Percentiles rank a stretch among this genome's conserved stretches.
Conservation (phyloP, 78 protist genomes). For the Fonticula alba region DNA sequence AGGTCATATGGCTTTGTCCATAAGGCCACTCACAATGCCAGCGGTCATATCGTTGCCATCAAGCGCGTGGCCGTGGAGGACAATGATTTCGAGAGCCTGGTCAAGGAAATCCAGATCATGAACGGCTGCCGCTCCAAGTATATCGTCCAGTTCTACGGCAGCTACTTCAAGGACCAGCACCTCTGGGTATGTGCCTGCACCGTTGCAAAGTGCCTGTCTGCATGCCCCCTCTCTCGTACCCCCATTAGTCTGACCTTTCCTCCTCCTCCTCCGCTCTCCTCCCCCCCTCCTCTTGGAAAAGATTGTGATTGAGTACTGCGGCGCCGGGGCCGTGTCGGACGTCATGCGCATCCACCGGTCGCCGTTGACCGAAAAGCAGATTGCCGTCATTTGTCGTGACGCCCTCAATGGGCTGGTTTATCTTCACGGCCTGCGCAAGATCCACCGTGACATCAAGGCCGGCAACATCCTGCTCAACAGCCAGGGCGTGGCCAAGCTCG, state of each 20-base stretch:
- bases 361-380: conserved; percentile 28
- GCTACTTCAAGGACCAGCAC: conserved; percentile 17
- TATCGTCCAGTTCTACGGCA: conserved; percentile 39
- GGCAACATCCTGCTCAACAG: conserved; percentile 39
- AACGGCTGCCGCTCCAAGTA: conserved; percentile 23
- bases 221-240: not conserved
- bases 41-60: conserved; percentile 27
- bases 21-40: conserved; percentile 24
- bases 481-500: conserved; percentile 17
- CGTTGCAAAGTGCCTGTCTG: not conserved
- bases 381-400: conserved; percentile 13
- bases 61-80: conserved; percentile 31
- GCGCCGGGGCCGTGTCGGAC: conserved; percentile 46
- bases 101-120: conserved; percentile 37
- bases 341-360: conserved; percentile 28
- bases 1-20: conserved; percentile 36
- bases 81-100: conserved; percentile 30
- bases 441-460: conserved; percentile 64
- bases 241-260: not conserved
- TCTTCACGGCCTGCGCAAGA: conserved; percentile 37
- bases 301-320: conserved; percentile 67
- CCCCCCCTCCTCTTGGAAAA: not conserved
- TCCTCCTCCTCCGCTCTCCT: not conserved
- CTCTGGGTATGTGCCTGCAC: conserved; percentile 25
- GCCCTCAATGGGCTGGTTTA: conserved; percentile 45